Evolutionary conservation across 2,329 filamentous ascomycete genomes (phyloP).

Genomic region (Talaromyces sp.): DNA sequence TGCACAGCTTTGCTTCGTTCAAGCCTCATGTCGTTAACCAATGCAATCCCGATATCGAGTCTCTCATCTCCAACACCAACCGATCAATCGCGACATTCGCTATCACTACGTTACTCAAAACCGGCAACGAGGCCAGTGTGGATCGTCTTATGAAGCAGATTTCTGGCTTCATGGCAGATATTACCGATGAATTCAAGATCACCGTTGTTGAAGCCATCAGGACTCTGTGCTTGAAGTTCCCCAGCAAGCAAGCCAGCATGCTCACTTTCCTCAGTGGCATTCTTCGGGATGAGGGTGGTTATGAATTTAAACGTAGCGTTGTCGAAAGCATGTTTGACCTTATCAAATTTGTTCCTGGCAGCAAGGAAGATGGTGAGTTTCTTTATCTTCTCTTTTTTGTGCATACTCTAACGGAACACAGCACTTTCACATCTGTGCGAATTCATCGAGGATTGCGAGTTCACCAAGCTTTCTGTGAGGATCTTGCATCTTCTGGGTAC

Average conservation of each 20-base stretch:
- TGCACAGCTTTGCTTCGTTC: slow-evolving; percentile 94
- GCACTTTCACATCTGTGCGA: slow-evolving; percentile 94
- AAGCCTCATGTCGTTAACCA: slow-evolving; percentile 86
- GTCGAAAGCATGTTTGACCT: slow-evolving; percentile 99
- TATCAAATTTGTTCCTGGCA: slow-evolving; percentile 96
- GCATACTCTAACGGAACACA: slow-evolving; percentile 20
- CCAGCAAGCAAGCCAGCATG: slow-evolving; percentile 96
- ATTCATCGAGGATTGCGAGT: slow-evolving; percentile 99
- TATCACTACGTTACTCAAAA: slow-evolving; percentile 96
- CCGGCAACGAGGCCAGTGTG: slow-evolving; percentile 93
- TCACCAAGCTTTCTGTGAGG: slow-evolving; percentile 92
- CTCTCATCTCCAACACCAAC: slow-evolving; percentile 93
- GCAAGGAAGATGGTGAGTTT: slow-evolving; percentile 56
- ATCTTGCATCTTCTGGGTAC: slow-evolving; percentile 90
- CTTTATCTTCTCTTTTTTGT: not conserved
- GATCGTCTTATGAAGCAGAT: slow-evolving; percentile 99
- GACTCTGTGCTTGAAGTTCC: slow-evolving; percentile 94
- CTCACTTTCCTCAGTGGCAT: slow-evolving; percentile 96
- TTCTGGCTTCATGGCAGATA: slow-evolving; percentile 95
- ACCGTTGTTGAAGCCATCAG: slow-evolving; percentile 99
- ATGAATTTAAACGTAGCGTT: slow-evolving; percentile 95
- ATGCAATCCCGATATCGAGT: slow-evolving; percentile 96
- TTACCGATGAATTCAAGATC: slow-evolving; percentile 99
- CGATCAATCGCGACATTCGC: slow-evolving; percentile 97
- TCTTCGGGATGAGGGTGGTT: slow-evolving; percentile 90